Evolutionary conservation across 495 filamentous ascomycete species (phyloP), one percentile per base, ranked within the genome.

Genomic region (Umbilicaria muhlenbergii): DNA sequence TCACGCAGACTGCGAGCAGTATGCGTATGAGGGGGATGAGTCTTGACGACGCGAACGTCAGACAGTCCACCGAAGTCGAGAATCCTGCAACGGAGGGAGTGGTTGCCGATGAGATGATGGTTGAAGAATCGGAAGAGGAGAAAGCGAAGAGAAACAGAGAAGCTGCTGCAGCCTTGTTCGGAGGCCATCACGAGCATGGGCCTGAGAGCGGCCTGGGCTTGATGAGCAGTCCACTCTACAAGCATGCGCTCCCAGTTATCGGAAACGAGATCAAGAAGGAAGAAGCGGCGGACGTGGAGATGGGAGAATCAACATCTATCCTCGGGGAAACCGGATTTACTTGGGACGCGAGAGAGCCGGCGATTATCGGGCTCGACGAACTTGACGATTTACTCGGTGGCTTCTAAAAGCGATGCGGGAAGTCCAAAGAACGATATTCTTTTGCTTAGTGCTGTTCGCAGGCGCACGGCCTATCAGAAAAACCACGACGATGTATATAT

Each of bases 321-420:
- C 34, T 71, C 34, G 60, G 58, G 5, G 63, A 71, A 33, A 59
- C 51, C 42, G 63, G 63, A 32, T 49, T 68, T 24, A 60, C 55
- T 13, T 50, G 68, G 44, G 55, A 56, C 11, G 56, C 63, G 31
- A 56, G 69, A 44, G 61, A 74, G 41, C 87, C 86, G 0, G 91
- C 96, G 62, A 84, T 75, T 42, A 77, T 98, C 40, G 85, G 86
- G 61, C 70, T 98, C 32, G 83, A 92, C 37, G 91, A 98, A 68
- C 73, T 98, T 2, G 91, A 98, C 56, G 78, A 86, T 45, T 71
- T 95, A 65, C 74, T 98, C 58, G 70, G 76, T 43, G 75, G 71
- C 34, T 82, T 77, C 48, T 83, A 62, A 70, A 45, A 33, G 31
- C 16, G 18, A 35, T 39, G 19, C 11, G 32, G 39, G 31, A 41